Evolutionary conservation across 1,284 basidiomycete species (phyloP), one percentile per base, ranked within the genome.

Genomic region (Taiwanofungus camphoratus): DNA sequence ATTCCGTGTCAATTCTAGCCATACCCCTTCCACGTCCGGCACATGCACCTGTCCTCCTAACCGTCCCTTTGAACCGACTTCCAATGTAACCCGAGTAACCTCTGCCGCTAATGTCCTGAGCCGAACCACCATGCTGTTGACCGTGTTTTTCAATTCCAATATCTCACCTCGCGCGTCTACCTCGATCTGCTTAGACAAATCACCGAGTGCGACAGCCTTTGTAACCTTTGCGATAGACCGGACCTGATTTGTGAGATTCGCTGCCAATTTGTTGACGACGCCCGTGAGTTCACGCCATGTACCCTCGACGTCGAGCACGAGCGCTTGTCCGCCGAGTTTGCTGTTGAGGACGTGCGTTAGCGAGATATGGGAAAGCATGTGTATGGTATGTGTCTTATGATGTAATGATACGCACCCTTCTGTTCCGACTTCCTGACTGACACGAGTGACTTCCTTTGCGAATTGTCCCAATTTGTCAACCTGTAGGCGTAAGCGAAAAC

Each of bases 101-200:
- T 99, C 96, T 20, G 91, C 91, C 29, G 96, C 94, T 46, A 99
- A 69, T 45, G 88, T 79, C 43, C 94, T 79, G 27, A 98, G 73
- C 58, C 89, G 74, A 51, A 93, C 84, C 33, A 95, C 92, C 96
- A 97, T 98, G 64, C 88, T 88, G 61, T 99, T 99, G 63, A 99
- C 93, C 27, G 93, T 99, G 50, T 94, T 92, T 70, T 98, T 98
- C 59, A 99, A 71, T 65, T 98, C 95, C 41, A 97, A 73, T 43
- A 99, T 97, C 66, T 99, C 96, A 30, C 96, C 95, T 33, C 87
- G 82, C 1, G 95, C 95, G 58, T 96, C 89, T 55, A 99, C 94
- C 44, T 95, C 92, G 55, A 99, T 98, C 60, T 96, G 93, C 60
- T 95, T 91, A 26, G 85, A 89, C 51, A 99, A 70, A 68, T 99